Evolutionary conservation across 108 stramenopile genomes (phyloP).

Genomic region (Stephanodiscus minutulus): DNA sequence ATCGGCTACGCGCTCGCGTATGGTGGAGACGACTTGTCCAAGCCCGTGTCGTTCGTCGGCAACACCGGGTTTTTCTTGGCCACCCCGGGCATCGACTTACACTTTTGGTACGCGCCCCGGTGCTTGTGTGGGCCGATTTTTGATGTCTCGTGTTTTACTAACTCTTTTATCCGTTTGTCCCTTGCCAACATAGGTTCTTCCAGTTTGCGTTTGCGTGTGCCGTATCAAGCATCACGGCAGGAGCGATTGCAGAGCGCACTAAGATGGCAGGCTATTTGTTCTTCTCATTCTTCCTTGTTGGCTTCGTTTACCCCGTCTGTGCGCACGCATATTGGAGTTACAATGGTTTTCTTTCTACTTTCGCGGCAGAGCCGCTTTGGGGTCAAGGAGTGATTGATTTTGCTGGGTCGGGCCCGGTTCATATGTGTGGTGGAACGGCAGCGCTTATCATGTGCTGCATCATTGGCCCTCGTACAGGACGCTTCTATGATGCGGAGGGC

Average conservation of each 20-base stretch:
- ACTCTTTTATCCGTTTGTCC: not conserved
- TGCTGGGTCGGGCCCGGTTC: conserved; percentile 82
- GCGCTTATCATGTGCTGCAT: conserved; percentile 58
- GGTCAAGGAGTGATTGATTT: conserved; percentile 75
- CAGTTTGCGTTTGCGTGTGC: conserved; percentile 63
- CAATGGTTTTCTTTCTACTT: conserved; percentile 51
- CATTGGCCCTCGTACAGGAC: conserved; percentile 71
- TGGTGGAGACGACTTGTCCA: conserved; percentile 41
- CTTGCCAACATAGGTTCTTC: conserved; percentile 49
- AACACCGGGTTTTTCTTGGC: conserved; percentile 60
- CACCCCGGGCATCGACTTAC: conserved; percentile 22
- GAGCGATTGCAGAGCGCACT: conserved; percentile 74
- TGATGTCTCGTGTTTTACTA: conserved; percentile 1
- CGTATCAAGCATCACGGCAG: conserved; percentile 67
- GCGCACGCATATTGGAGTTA: conserved; percentile 48
- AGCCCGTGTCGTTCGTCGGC: conserved; percentile 69
- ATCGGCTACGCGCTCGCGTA: conserved; percentile 88
- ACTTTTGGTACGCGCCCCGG: conserved; percentile 32
- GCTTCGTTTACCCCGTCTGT: conserved; percentile 70
- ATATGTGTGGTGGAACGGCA: conserved; percentile 67
- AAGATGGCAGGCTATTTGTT: conserved; percentile 68
- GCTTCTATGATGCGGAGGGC: conserved; percentile 83
- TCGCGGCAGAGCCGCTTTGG: conserved; percentile 56
- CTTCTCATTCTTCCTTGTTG: conserved; percentile 63
- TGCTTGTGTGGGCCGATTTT: not conserved